Evolutionary conservation across 805 yeast genomes (phyloP), one percentile per base, ranked within the genome.

Genomic region (Metschnikowia proteae): DNA sequence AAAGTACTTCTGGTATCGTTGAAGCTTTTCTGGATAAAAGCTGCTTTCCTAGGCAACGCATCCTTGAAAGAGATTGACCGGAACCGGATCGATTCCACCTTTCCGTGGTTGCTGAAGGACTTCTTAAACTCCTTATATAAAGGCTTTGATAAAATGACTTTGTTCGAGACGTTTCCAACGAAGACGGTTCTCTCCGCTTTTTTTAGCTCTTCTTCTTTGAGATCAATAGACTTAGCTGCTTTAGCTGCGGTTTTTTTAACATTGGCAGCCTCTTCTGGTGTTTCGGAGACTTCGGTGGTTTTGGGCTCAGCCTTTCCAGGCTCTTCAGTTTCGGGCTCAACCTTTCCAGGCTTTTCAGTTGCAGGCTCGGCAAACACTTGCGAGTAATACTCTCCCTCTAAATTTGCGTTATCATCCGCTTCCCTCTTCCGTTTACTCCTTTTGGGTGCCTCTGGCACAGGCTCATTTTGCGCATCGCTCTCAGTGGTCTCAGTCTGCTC

Each of bases 51-150:
- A 47, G 98, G 98, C 43, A 90, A 74, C 31, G 86, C 83, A 61
- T 90, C 95, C 47, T 85, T 82, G 55, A 91, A 88, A 2, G 96
- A 88, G 56, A 94, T 85, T 2, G 97, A 90, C 68, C 99, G 80
- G 74, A 90, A 94, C 65, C 99, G 78, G 44, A 90, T 75, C 9
- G 96, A 86, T 42, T 81, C 84, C 43, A 92, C 73, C 23, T 69
- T 65, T 9, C 87, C 87, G 47, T 61, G 46, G 45, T 70, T 62
- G 30, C 66, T 61, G 57, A 92, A 86, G n/a, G 78, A 67, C 53
- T 72, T 73, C 64, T 87, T 86, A 67, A 92, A 84, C 46, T 72
- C 65, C 60, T 83, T 86, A 60, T 80, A 80, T 9, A 72, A 66
- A 35, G 72, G 65, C 63, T 88, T 88, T 42, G 81, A 77, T 1